Evolutionary conservation across 106 monocot genomes (phyloP).

Genomic region (Iris macrosiphon): DNA sequence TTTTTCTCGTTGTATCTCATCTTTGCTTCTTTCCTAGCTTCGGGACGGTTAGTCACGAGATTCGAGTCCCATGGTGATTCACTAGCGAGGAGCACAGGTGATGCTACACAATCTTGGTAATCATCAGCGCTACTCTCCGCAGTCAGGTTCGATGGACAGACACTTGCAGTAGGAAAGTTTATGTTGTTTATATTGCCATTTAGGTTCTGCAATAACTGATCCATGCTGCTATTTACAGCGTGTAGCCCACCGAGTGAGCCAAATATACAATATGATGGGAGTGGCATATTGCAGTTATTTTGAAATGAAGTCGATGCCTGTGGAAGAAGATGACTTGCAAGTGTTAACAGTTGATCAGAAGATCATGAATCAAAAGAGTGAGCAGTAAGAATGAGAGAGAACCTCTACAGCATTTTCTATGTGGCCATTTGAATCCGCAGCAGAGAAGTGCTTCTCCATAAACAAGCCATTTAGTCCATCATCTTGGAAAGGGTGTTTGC

Average conservation of each 20-base stretch:
- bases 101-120: constrained; percentile 22
- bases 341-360: too few relatives aligned
- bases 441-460: constrained; percentile 1
- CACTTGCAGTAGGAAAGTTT: constrained; percentile 1
- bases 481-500: constrained; percentile 7
- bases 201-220: constrained; percentile 11
- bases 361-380: too few relatives aligned
- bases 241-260: background rate
- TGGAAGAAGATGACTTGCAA: too few relatives aligned
- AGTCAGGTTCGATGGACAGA: constrained; percentile 15
- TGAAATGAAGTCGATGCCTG: constrained; percentile 18
- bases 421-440: constrained; percentile 17
- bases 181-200: background rate
- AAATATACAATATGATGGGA: background rate
- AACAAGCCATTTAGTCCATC: background rate
- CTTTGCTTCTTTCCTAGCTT: constrained; percentile 30
- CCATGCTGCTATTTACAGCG: background rate
- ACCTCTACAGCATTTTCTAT: constrained; percentile 17
- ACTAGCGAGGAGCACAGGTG: background rate
- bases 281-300: background rate
- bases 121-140: constrained; percentile 29
- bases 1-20: constrained; percentile 45
- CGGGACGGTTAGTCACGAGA: constrained; percentile 11
- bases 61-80: constrained; percentile 15
- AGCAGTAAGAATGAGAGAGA: background rate